Evolutionary conservation across 2,329 filamentous ascomycete species (phyloP).

Genomic region (Corynespora cassiicola): DNA sequence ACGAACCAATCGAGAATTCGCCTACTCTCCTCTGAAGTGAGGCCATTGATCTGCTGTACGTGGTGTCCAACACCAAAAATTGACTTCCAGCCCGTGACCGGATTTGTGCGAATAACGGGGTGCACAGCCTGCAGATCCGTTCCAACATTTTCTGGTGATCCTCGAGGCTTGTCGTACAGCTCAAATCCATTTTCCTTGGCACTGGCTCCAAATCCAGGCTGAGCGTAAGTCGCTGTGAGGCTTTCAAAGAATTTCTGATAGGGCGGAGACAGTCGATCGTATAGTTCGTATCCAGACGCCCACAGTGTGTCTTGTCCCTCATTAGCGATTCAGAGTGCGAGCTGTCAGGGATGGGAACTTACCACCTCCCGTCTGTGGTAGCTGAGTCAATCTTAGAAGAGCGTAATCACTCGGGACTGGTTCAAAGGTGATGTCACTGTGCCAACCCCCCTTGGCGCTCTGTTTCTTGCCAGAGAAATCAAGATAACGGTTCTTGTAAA

Average conservation of each 20-base stretch:
- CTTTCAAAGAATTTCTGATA: constrained; percentile 57
- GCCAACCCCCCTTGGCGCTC: constrained; percentile 60
- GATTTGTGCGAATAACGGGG: constrained; percentile 62
- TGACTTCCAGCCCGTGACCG: constrained; percentile 47
- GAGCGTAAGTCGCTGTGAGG: constrained; percentile 54
- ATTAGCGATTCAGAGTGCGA: not conserved
- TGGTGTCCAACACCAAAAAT: constrained; percentile 56
- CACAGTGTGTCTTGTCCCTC: constrained; percentile 36
- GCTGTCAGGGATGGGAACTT: constrained; percentile 31
- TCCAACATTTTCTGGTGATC: constrained; percentile 63
- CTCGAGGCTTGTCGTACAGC: constrained; percentile 56
- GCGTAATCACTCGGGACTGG: constrained; percentile 47
- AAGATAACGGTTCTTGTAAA: constrained; percentile 34
- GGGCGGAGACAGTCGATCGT: constrained; percentile 56
- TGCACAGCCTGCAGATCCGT: constrained; percentile 58
- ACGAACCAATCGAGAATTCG: constrained; percentile 53
- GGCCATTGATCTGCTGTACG: constrained; percentile 50
- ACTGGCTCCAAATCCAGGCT: constrained; percentile 51
- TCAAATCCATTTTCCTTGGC: constrained; percentile 48
- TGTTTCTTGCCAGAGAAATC: constrained; percentile 44
- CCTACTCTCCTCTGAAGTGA: constrained; percentile 52
- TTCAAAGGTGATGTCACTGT: constrained; percentile 54
- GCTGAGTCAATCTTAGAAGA: constrained; percentile 39
- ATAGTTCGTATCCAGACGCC: constrained; percentile 51
- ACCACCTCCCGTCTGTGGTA: constrained; percentile 50